Evolutionary conservation across 2,329 filamentous ascomycete genomes (phyloP), one percentile per base, ranked within the genome.

Genomic region (Aureobasidium subglaciale): DNA sequence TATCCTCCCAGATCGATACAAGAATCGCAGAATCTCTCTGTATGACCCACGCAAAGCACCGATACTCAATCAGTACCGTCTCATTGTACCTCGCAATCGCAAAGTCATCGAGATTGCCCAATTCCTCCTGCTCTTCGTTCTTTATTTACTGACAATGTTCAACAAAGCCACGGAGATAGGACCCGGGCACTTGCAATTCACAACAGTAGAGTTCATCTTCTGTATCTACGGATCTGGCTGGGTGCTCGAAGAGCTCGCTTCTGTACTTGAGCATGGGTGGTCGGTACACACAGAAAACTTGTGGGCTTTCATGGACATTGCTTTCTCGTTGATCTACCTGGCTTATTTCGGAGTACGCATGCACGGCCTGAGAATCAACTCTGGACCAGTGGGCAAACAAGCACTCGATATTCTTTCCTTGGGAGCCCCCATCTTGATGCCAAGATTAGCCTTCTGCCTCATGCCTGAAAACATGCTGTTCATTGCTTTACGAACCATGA

Each of bases 401-500:
- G 86, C 88, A 1, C 78, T 90, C 40, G 87, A 92, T 63, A 83
- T 91, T 30, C 78, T 93, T n/a, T 84, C 87, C 0, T 82, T 92
- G 67, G 89, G 81, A 1, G 88, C 88, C 1, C 88, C 88, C 0
- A 82, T 93, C 7, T 75, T 93, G 2, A 78, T 93, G 7, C 88
- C 89, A 0, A 81, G 89, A 2, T 73, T 95, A 16, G 89, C 89
- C 3, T 93, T 95, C 70, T 92, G 89, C 61, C 67, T 92, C 45
- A 81, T 93, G 67, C 88, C 88, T 0, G 87, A 92, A 64, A 93
- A 93, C 64, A 80, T 95, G 70, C 81, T 93, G 1, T 91, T 95
- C 65, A 78, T 95, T 55, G 88, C 87, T 0, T 74, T 95, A 3
- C 78, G 88, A 46, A 87, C 87, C 7, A 93, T 93, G 88, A 88